phyloP scores from a whole-genome alignment of 805 yeast genomes.

The Candida tammaniensis region DNA sequence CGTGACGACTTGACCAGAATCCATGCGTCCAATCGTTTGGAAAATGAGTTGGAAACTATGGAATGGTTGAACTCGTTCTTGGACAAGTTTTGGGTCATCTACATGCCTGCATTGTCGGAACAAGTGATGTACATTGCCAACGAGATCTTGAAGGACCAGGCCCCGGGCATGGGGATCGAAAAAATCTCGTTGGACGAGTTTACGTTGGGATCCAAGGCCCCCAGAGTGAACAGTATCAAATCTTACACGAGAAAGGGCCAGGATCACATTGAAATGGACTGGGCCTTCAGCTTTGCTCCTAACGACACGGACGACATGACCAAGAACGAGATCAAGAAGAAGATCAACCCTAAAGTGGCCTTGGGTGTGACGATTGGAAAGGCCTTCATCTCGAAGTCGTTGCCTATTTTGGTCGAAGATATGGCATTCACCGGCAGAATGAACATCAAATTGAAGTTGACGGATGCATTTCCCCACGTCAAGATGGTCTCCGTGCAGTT shows the following conservation, averaged over 20 bases:
- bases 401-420: constrained; percentile 79
- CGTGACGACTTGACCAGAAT: constrained; percentile 74
- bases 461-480: constrained; percentile 74
- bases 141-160: constrained; percentile 62
- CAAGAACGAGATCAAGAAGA: constrained; percentile 63
- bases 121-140: constrained; percentile 71
- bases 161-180: constrained; percentile 83
- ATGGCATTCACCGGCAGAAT: constrained; percentile 73
- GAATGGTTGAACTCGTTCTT: constrained; percentile 77
- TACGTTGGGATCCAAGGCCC: constrained; percentile 79
- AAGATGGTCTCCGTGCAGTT: constrained; percentile 67
- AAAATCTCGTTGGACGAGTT: constrained; percentile 71
- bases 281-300: constrained; percentile 80
- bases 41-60: constrained; percentile 67
- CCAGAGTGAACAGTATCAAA: constrained; percentile 66
- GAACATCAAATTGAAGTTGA: constrained; percentile 58
- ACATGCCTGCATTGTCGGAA: constrained; percentile 82
- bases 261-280: constrained; percentile 75
- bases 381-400: constrained; percentile 69
- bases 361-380: constrained; percentile 80
- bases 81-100: constrained; percentile 82
- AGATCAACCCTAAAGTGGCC: constrained; percentile 77
- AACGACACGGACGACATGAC: constrained; percentile 84
- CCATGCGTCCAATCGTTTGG: constrained; percentile 60
- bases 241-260: constrained; percentile 69